phyloP scores from a whole-genome alignment of 2,329 filamentous ascomycete genomes.

The Trichoderma koningiopsis region DNA sequence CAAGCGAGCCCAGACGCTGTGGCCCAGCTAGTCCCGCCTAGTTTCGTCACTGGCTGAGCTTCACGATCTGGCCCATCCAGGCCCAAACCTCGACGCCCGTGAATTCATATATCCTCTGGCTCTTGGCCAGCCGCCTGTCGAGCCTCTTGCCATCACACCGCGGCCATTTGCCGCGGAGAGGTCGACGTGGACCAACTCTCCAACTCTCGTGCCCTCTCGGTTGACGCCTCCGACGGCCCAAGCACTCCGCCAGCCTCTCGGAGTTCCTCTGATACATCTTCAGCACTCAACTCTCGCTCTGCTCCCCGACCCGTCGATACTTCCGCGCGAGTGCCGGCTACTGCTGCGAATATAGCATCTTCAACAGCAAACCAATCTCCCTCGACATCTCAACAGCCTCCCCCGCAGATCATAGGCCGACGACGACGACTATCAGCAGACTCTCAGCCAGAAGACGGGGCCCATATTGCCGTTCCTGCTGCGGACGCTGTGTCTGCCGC shows the following conservation, averaged over 20 bases:
- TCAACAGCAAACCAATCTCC: slow-evolving; percentile 36
- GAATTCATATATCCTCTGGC: slow-evolving; percentile 31
- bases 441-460: slow-evolving; percentile 40
- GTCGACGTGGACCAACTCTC: slow-evolving; percentile 46
- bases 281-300: slow-evolving; percentile 41
- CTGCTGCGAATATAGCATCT: slow-evolving; percentile 47
- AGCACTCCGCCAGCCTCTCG: slow-evolving; percentile 57
- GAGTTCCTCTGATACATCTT: slow-evolving; percentile 51
- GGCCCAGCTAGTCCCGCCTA: not conserved
- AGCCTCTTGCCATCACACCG: slow-evolving; percentile 34
- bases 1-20: slow-evolving; percentile 18
- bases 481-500: slow-evolving; percentile 22
- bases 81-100: slow-evolving; percentile 15
- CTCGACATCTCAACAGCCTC: slow-evolving; percentile 34
- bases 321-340: slow-evolving; percentile 35
- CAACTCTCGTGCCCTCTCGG: slow-evolving; percentile 39
- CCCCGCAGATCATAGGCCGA: slow-evolving; percentile 54
- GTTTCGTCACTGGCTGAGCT: slow-evolving; percentile 20
- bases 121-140: slow-evolving; percentile 32
- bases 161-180: slow-evolving; percentile 45
- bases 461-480: not conserved
- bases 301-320: slow-evolving; percentile 32
- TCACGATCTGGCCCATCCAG: slow-evolving; percentile 4
- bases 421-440: slow-evolving; percentile 53
- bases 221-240: slow-evolving; percentile 63